Evolutionary conservation across 23 red algal species (phyloP).

Genomic region (Gracilaria domingensis): DNA sequence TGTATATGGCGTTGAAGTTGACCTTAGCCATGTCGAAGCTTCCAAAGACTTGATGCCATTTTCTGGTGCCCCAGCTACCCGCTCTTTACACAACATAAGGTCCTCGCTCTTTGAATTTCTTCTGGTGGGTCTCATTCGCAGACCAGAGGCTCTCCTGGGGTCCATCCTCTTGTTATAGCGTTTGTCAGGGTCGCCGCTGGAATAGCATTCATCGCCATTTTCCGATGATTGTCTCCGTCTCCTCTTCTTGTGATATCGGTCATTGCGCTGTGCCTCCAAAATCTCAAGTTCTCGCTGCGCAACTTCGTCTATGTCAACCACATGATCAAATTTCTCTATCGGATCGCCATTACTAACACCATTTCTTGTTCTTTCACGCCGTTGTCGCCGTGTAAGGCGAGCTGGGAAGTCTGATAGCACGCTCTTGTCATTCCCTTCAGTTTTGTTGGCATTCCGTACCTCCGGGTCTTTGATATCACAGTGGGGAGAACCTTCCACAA

Average conservation of each 20-base stretch:
- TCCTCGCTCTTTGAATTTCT: constrained; percentile 32
- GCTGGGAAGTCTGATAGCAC: constrained; percentile 57
- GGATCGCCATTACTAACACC: neutral
- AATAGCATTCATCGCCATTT: constrained; percentile 14
- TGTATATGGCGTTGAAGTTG: constrained; percentile 60
- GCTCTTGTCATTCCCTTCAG: constrained; percentile 50
- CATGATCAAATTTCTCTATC: constrained; percentile 11
- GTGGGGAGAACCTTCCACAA: constrained; percentile 1
- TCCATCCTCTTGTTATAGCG: neutral
- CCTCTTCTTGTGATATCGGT: constrained; percentile 29
- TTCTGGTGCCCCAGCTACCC: neutral
- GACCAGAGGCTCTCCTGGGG: neutral
- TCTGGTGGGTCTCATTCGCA: constrained; percentile 24
- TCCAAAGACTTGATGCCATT: constrained; percentile 5
- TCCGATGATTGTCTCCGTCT: constrained; percentile 9
- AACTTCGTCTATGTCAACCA: constrained; percentile 70
- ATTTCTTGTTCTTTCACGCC: constrained; percentile 38
- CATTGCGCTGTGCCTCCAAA: constrained; percentile 43
- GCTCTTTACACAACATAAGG: constrained; percentile 24
- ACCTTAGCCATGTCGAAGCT: constrained; percentile 82
- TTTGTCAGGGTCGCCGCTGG: constrained; percentile 32
- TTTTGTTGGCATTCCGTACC: neutral
- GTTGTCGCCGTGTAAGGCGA: constrained; percentile 1
- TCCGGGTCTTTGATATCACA: neutral
- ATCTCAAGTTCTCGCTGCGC: constrained; percentile 47